Evolutionary conservation across 768 basidiomycete species (phyloP), one percentile per base, ranked within the genome.

Genomic region (Mrakia blollopis): DNA sequence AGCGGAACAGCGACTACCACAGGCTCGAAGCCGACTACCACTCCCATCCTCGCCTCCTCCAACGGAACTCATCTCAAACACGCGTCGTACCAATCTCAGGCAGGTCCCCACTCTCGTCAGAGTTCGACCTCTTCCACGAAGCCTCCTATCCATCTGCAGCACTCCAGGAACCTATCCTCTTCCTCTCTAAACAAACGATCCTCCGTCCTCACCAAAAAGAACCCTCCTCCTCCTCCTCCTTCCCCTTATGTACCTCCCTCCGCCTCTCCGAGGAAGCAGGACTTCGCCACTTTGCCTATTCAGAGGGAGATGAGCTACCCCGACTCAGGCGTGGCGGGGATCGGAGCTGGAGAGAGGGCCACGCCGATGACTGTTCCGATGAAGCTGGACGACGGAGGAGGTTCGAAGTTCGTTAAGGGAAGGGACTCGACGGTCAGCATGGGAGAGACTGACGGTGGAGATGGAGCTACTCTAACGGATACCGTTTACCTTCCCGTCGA

Each of bases 401-500:
- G 2, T 7, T 37, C 65, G 25, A 68, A 41, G 37, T 68, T 68
- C 37, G 65, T 23, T 0, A 39, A 68, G 39, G 65, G 65, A 13
- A 37, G 65, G 8, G 65, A 44, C 39, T 68, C 65, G 65, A 68
- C 37, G 25, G 65, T 68, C 23, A 68, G 65, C 25, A 18, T 68
- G 65, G 35, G 65, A 25, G 65, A 68, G 35, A 68, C 35, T 3
- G 65, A n/a, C 3, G 39, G 39, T 3, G 37, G 65, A 39, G 37
- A 68, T 10, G 65, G 39, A 25, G 65, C 65, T 7, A 11, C 35
- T 21, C 57, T n/a, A 3, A 39, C 10, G 37, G 35, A 68, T 5
- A 68, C 65, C 16, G 65, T 68, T 18, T 35, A 39, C 35, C 39
- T 39, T 44, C 65, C 65, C 13, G 25, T 37, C 2, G 65, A 68